Base-by-base conservation (phyloP, 495 filamentous ascomycete genomes). In the Podospora comata region DNA sequence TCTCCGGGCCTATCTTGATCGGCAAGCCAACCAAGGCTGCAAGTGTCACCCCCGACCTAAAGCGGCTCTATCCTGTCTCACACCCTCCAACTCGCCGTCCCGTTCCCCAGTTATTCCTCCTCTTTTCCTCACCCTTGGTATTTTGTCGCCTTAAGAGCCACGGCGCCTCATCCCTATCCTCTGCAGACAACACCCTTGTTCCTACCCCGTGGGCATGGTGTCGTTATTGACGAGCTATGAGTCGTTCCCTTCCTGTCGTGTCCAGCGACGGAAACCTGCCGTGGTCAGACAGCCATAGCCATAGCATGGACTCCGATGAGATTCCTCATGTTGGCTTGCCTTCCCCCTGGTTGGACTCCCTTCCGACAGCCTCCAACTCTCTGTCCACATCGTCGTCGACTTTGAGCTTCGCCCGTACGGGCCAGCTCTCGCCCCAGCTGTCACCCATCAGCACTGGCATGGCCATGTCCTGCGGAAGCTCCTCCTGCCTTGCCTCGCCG, bases 371-470 rank as follows among this genome's bases (percentile, higher is more conserved):
- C 39, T 13, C 9, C 39, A 48, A 48, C 26, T 72, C 76, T 1
- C 59, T 70, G 28, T 69, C 73, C 2, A 53, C 62, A 27, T 71
- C 73, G 28, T 70, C 72, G 13, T 73, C 76, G 4, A 64, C 68
- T 60, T 61, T 71, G 62, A 71, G 70, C 59, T 75, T 77, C 30
- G 66, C 75, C 63, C 77, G 78, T 30, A 80, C 77, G 27, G 81
- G 78, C 69, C 82, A 83, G 71, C 74, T 84, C 68, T 84, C 82
- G 57, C 55, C 55, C 39, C 39, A 48, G 39, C 39, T 48, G 39
- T 48, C 39, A 11, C 82, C 82, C 67, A 78, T 83, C 71, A 84
- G 81, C 76, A 82, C 79, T 69, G 81, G 78, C 71, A 73, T 81
- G 72, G 82, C 81, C 56, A 71, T 75, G 16, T 68, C 76, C 18